Evolutionary conservation across 2,329 filamentous ascomycete species (phyloP).

Genomic region (Macrophomina tecta): DNA sequence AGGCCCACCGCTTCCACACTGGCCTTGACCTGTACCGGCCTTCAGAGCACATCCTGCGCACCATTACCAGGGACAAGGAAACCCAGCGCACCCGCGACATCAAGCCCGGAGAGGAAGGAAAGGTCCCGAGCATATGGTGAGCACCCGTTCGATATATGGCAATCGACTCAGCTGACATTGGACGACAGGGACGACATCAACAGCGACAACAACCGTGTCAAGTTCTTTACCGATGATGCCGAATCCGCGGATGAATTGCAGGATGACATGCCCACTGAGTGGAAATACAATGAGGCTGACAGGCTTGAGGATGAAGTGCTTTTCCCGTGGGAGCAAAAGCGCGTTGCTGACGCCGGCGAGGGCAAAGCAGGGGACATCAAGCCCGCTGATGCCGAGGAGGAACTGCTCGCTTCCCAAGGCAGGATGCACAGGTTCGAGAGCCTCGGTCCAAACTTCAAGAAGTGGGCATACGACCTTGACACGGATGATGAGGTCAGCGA

Average conservation of each 20-base stretch:
- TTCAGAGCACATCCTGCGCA: constrained; percentile 45
- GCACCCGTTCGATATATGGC: too few species aligned
- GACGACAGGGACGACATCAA: constrained; percentile 37
- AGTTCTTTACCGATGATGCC: constrained; percentile 3
- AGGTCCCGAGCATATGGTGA: constrained; percentile 39
- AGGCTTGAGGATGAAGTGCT: constrained; percentile 49
- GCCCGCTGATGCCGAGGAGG: background rate
- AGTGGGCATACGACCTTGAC: constrained; percentile 34
- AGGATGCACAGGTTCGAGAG: constrained; percentile 31
- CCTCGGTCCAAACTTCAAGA: constrained; percentile 28
- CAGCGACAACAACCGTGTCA: constrained; percentile 32
- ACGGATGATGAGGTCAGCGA: constrained; percentile 39
- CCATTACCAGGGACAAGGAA: constrained; percentile 43
- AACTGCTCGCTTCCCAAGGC: constrained; percentile 4
- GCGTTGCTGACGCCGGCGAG: background rate
- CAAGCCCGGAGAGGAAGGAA: constrained; percentile 40
- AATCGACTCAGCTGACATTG: constrained; percentile 31
- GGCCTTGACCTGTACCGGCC: constrained; percentile 42
- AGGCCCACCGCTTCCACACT: constrained; percentile 43
- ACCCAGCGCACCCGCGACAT: constrained; percentile 46
- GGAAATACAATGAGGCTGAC: constrained; percentile 48
- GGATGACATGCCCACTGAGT: constrained; percentile 35
- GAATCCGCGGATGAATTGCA: constrained; percentile 29
- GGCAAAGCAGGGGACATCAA: background rate
- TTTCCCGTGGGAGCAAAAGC: constrained; percentile 45